Evolutionary conservation across 371 early-diverging fungal genomes (phyloP), one percentile per base, ranked within the genome.

Genomic region (Mucor irregularis): DNA sequence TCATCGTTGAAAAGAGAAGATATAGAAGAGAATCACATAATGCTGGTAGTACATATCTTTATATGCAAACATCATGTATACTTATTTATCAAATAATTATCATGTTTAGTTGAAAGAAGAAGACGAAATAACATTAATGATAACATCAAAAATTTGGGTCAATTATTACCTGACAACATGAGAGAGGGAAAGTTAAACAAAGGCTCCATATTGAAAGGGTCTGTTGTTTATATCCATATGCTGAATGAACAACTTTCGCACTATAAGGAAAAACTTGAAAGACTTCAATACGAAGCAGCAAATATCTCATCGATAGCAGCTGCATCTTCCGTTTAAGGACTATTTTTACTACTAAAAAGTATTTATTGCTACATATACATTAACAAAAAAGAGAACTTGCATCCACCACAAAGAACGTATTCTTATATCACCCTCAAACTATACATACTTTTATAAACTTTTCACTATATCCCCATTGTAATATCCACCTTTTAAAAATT

Each of bases 151-250:
- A 35, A 19, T 26, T 33, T 59, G 10, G 60, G 60, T 17, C 30
- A 47, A 17, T 42, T 59, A 6, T 53, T 59, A 47, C 60, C 60
- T 25, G 60, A 59, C 29, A 47, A 52, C 34, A 37, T 59, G 26
- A 46, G 60, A 34, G 53, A 59, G 48, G 60, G 60, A 13, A 59
- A 53, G 39, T 17, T 72, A 54, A 90, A 90, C 74, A 93, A 92
- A 70, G 93, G 92, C 8, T 80, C 83, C 22, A 89, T 97, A 31
- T 78, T 96, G 31, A 86, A 89, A 48, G 84, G 92, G 58, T 89
- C 92, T 3, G 95, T 96, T 4, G 64, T 68, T 42, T 72, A 76
- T 62, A 70, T 76, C 35, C 65, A 66, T 39, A 66, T 68, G 49
- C 45, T 76, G 10, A 67, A 60, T 28, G 62, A 56, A 3, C 68